phyloP scores from a whole-genome alignment of 2,329 filamentous ascomycete genomes.

The Didymellaceae sp. region DNA sequence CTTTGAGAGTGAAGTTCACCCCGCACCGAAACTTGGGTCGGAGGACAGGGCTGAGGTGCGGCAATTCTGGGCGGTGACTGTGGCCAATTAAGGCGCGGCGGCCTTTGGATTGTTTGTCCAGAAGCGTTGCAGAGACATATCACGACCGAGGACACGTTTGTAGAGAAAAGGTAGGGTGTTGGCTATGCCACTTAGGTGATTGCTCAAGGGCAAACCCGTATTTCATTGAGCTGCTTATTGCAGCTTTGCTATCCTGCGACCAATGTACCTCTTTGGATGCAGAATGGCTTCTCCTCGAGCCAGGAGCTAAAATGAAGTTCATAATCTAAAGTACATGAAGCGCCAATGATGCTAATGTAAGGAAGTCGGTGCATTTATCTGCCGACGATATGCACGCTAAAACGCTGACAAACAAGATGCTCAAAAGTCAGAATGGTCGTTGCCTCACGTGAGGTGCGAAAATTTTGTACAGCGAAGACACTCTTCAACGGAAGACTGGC shows the following conservation, averaged over 20 bases:
- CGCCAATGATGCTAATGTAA: constrained; percentile 29
- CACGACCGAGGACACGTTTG: too few relatives aligned
- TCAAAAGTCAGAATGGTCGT: constrained; percentile 13
- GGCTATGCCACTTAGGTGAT: neutral
- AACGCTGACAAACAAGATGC: constrained; percentile 38
- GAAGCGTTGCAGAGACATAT: too few relatives aligned
- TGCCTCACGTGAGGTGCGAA: constrained; percentile 16
- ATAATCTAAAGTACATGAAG: constrained; percentile 20
- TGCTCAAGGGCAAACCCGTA: neutral
- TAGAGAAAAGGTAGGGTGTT: too few relatives aligned
- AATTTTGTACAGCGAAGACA: constrained; percentile 5
- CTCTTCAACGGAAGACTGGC: constrained; percentile 41
- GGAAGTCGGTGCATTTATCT: constrained; percentile 17
- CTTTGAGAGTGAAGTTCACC: too few relatives aligned
- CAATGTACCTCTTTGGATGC: constrained; percentile 4
- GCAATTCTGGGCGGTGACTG: too few relatives aligned
- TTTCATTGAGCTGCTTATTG: constrained; percentile 3
- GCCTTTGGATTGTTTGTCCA: too few relatives aligned
- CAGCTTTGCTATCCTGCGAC: constrained; percentile 2
- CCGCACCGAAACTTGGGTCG: too few relatives aligned
- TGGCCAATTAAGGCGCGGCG: too few relatives aligned
- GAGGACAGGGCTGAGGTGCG: too few relatives aligned
- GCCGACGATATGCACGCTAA: constrained; percentile 47
- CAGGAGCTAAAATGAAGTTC: neutral
- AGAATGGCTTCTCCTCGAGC: neutral